Conservation (phyloP, 106 monocot species). For the Apostasia ramifera region DNA sequence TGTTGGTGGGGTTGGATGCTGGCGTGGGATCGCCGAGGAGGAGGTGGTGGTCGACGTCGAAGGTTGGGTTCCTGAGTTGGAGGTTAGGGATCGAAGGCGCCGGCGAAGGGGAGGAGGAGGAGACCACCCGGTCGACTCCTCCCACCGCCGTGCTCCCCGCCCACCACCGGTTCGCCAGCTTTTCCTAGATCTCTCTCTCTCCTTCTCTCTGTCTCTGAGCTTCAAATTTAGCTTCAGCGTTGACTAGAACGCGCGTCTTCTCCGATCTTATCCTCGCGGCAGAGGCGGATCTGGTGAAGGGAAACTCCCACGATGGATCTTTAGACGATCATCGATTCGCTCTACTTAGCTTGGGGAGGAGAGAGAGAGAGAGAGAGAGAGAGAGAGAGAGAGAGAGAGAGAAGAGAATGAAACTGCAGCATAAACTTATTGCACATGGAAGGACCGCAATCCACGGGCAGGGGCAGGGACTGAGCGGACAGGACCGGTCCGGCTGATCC, state of each 20-base stretch:
- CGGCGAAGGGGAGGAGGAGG: constrained; percentile 8
- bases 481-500: too few relatives aligned
- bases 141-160: constrained; percentile 18
- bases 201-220: too few relatives aligned
- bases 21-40: neutral
- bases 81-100: neutral
- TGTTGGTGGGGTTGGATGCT: constrained; percentile 7
- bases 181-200: too few relatives aligned
- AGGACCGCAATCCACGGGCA: too few relatives aligned
- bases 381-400: neutral
- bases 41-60: constrained; percentile 2
- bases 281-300: too few relatives aligned
- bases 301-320: too few relatives aligned
- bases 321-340: too few relatives aligned
- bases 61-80: neutral
- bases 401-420: neutral
- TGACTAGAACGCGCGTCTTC: too few relatives aligned
- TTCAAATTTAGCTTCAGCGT: too few relatives aligned
- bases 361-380: constrained; percentile 2
- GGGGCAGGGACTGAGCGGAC: too few relatives aligned
- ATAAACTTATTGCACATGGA: too few relatives aligned
- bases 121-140: constrained; percentile 13
- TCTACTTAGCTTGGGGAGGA: neutral
- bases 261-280: too few relatives aligned
- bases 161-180: constrained; percentile 23